These are phyloP conservation scores for Coriolopsis trogii DNA, from an alignment of 1,284 basidiomycete species.

Conservation along the genomic window DNA sequence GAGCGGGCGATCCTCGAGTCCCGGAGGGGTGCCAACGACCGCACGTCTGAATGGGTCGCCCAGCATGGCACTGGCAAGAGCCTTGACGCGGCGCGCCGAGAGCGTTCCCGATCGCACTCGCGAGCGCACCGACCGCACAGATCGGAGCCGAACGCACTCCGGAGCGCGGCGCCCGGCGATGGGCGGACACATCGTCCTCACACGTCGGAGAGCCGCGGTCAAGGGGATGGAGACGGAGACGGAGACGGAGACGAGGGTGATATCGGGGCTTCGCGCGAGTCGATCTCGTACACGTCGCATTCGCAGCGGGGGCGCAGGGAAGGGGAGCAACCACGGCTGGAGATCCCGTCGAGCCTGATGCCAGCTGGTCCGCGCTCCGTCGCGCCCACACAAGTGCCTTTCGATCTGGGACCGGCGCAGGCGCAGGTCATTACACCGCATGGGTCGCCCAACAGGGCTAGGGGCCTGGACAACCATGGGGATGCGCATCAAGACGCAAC, in stretches of 20 bases:
- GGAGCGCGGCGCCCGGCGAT: constrained; percentile 1
- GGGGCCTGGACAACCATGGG: too few species aligned
- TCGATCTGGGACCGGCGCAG: constrained; percentile 3
- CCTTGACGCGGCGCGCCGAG: not conserved
- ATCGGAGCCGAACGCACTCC: constrained; percentile 4
- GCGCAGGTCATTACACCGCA: not conserved
- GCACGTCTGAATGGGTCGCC: constrained; percentile 24
- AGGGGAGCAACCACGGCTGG: constrained; percentile 8
- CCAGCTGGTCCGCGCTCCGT: constrained; percentile 8
- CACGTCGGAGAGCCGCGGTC: not conserved
- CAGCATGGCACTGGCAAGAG: constrained; percentile 8
- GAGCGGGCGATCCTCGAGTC: constrained; percentile 14
- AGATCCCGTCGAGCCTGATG: constrained; percentile 16
- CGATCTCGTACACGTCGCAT: too few species aligned
- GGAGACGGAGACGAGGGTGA: not conserved
- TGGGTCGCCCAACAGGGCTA: not conserved
- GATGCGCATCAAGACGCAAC: too few species aligned
- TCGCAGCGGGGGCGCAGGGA: not conserved
- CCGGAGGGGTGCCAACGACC: constrained; percentile 14
- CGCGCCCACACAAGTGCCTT: constrained; percentile 6
- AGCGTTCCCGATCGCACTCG: not conserved
- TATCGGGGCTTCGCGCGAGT: too few species aligned
- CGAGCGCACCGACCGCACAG: constrained; percentile 3
- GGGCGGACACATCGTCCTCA: constrained; percentile 9
- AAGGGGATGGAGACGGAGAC: not conserved